phyloP scores from a whole-genome alignment of 1,139 yeast genomes.

The Saccharomyces hybrid region DNA sequence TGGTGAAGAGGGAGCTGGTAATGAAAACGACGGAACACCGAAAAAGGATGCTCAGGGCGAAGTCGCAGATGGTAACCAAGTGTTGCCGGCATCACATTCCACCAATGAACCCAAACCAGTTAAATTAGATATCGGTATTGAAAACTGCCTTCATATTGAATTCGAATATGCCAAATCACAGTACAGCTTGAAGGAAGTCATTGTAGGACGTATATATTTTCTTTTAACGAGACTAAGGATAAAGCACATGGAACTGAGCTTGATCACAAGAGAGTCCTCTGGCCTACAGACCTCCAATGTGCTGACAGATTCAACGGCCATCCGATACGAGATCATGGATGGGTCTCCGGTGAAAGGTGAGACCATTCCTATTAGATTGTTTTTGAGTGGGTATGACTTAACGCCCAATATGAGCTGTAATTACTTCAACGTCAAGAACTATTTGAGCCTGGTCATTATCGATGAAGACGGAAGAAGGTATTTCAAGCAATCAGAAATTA shows the following conservation, averaged over 20 bases:
- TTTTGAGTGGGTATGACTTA: constrained; percentile 86
- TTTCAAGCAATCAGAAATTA: constrained; percentile 82
- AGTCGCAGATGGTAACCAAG: constrained; percentile 20
- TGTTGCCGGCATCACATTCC: constrained; percentile 6
- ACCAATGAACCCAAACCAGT: constrained; percentile 48
- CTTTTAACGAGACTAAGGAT: constrained; percentile 81
- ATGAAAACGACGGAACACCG: neutral
- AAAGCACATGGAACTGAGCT: constrained; percentile 88
- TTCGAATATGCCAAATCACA: constrained; percentile 86
- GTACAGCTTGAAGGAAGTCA: constrained; percentile 80
- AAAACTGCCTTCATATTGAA: constrained; percentile 92
- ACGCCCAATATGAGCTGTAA: constrained; percentile 83
- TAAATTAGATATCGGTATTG: constrained; percentile 92
- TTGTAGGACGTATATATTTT: constrained; percentile 88
- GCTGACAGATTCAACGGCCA: constrained; percentile 73
- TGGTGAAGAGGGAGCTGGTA: neutral
- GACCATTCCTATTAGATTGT: constrained; percentile 86
- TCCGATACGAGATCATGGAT: constrained; percentile 94
- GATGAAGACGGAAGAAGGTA: constrained; percentile 95
- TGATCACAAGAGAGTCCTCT: constrained; percentile 81
- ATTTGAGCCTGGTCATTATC: constrained; percentile 77
- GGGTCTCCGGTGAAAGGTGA: constrained; percentile 98
- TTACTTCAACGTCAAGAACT: constrained; percentile 39
- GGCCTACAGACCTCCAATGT: constrained; percentile 74
- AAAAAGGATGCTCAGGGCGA: constrained; percentile 2